Conservation (phyloP, 2,329 filamentous ascomycete species). For the Aspergillus sp. region DNA sequence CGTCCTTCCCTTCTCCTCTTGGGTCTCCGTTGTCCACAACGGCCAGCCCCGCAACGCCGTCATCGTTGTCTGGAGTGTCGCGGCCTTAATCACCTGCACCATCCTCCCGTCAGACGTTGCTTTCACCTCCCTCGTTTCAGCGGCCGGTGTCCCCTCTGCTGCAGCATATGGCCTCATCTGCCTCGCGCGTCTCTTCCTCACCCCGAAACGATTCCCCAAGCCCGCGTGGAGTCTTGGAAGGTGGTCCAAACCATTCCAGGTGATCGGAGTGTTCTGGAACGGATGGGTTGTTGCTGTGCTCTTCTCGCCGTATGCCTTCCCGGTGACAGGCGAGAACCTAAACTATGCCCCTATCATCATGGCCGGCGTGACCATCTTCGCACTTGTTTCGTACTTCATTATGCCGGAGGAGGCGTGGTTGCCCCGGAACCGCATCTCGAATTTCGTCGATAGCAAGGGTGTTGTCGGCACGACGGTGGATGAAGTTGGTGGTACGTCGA, state of each 20-base stretch:
- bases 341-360: conserved; percentile 56
- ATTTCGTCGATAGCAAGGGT: conserved; percentile 43
- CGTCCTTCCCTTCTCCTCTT: conserved; percentile 58
- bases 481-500: conserved; percentile 18
- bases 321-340: conserved; percentile 43
- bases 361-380: conserved; percentile 50
- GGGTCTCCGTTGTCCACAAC: conserved; percentile 56
- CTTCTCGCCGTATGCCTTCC: conserved; percentile 49
- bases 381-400: conserved; percentile 50
- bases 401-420: conserved; percentile 50
- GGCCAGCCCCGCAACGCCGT: conserved; percentile 63
- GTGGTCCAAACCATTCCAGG: conserved; percentile 49
- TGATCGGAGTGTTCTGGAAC: conserved; percentile 51
- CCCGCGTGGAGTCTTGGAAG: conserved; percentile 49
- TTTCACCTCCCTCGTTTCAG: conserved; percentile 56
- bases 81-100: conserved; percentile 57
- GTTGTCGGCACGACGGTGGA: conserved; percentile 26
- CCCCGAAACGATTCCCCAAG: conserved; percentile 49
- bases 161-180: conserved; percentile 55
- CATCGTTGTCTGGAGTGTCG: conserved; percentile 57
- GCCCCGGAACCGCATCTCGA: conserved; percentile 45
- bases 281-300: conserved; percentile 51
- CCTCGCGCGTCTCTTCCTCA: conserved; percentile 49
- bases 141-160: conserved; percentile 53
- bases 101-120: conserved; percentile 57